Conservation (phyloP, 768 basidiomycete genomes). For the Macrolepiota dolichaula region DNA sequence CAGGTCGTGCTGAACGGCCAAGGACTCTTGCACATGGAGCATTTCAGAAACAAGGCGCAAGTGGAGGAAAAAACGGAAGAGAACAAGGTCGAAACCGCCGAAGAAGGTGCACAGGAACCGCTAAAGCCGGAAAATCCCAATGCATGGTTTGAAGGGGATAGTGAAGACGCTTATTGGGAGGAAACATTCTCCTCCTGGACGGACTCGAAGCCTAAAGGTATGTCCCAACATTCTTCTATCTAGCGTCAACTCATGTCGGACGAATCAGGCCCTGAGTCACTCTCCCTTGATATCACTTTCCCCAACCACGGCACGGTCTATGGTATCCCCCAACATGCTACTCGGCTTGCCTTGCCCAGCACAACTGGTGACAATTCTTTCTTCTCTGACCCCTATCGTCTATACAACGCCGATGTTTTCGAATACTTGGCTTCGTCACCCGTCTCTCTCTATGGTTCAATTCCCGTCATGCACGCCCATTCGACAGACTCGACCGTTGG, state of each 20-base stretch:
- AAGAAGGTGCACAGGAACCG: conserved; percentile 48
- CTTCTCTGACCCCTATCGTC: conserved; percentile 89
- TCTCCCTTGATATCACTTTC: conserved; percentile 91
- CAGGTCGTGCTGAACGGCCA: conserved; percentile 88
- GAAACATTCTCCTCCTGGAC: conserved; percentile 86
- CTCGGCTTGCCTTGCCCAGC: conserved; percentile 81
- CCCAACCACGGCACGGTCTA: conserved; percentile 89
- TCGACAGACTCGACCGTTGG: conserved; percentile 84
- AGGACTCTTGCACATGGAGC: conserved; percentile 95
- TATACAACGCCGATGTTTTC: conserved; percentile 95
- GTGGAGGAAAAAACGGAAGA: conserved; percentile 40
- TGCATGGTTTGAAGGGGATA: conserved; percentile 88
- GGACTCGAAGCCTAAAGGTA: conserved; percentile 95
- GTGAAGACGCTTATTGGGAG: conserved; percentile 85
- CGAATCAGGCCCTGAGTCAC: conserved; percentile 81
- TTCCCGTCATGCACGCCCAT: conserved; percentile 93
- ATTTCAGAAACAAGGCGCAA: conserved; percentile 74
- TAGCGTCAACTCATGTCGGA: background rate
- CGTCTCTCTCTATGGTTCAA: conserved; percentile 85
- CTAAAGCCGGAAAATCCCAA: conserved; percentile 47
- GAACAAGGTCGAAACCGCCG: conserved; percentile 39
- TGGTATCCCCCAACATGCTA: conserved; percentile 96
- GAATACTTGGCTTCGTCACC: conserved; percentile 85
- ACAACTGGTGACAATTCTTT: conserved; percentile 76
- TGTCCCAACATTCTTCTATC: background rate